These are phyloP conservation scores for Populus hybrid DNA, from an alignment of 441 rosid genomes.

Conservation along the genomic window DNA sequence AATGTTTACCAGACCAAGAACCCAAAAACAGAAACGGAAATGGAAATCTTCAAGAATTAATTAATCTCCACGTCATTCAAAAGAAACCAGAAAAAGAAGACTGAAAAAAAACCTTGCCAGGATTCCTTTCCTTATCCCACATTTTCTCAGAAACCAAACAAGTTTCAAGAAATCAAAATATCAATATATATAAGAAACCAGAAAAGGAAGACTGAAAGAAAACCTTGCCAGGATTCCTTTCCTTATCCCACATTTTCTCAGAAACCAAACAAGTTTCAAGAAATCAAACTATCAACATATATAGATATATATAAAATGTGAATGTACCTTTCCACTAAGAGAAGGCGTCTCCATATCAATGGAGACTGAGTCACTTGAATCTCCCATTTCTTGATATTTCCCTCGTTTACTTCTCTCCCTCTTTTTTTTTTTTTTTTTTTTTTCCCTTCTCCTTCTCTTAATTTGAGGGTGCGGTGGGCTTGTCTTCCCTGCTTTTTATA, in stretches of 20 bases:
- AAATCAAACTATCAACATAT: background rate
- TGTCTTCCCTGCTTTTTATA: conserved; percentile 16
- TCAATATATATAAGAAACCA: too few species aligned
- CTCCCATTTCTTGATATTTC: conserved; percentile 45
- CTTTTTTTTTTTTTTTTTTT: conserved; percentile 19
- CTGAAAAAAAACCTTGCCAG: background rate
- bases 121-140: conserved; percentile 16
- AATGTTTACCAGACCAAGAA: background rate
- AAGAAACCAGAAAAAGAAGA: background rate
- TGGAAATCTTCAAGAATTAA: background rate
- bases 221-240: conserved; percentile 5
- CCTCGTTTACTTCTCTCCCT: conserved; percentile 15
- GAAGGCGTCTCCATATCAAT: conserved; percentile 77
- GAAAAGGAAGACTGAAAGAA: background rate
- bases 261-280: conserved; percentile 28
- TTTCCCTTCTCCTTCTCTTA: conserved; percentile 7
- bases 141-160: conserved; percentile 38
- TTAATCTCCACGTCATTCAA: background rate
- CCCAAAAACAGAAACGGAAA: background rate
- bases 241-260: conserved; percentile 28
- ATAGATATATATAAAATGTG: background rate
- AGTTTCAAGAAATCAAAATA: background rate
- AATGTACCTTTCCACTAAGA: conserved; percentile 68
- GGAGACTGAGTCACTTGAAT: conserved; percentile 78
- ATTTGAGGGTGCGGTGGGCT: conserved; percentile 17